Conservation (phyloP, 2,329 filamentous ascomycete genomes). For the Aspergillus sp. region DNA sequence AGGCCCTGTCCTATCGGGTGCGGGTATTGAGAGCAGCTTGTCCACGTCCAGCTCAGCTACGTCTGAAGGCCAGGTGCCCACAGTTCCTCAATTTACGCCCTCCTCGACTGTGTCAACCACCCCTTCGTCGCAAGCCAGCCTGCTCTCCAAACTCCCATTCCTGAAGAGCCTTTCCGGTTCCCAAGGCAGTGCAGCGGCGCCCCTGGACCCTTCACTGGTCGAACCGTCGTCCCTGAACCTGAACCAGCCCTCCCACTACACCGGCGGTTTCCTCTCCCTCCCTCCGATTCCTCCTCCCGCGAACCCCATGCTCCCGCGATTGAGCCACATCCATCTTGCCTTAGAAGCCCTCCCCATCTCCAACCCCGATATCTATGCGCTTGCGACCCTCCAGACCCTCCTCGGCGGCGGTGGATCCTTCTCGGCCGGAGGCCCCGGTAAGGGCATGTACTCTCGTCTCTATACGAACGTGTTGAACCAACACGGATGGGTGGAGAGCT, state of each 20-base stretch:
- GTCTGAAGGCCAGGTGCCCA: slow-evolving; percentile 32
- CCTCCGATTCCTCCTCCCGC: slow-evolving; percentile 74
- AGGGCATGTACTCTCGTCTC: slow-evolving; percentile 97
- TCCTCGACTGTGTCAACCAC: slow-evolving; percentile 37
- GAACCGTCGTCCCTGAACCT: slow-evolving; percentile 56
- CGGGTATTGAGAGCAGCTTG: slow-evolving; percentile 57
- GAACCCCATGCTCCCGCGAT: slow-evolving; percentile 73
- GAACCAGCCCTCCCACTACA: slow-evolving; percentile 72
- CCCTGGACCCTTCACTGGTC: slow-evolving; percentile 49
- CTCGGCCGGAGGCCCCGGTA: slow-evolving; percentile 91
- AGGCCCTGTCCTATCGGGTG: slow-evolving; percentile 52
- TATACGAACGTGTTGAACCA: slow-evolving; percentile 99
- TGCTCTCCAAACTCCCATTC: slow-evolving; percentile 83
- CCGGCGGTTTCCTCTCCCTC: slow-evolving; percentile 86
- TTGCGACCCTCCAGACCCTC: slow-evolving; percentile 91
- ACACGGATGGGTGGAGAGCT: slow-evolving; percentile 95
- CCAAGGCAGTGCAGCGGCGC: slow-evolving; percentile 56
- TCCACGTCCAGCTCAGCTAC: slow-evolving; percentile 28
- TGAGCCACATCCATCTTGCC: slow-evolving; percentile 91
- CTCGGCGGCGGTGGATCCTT: slow-evolving; percentile 96
- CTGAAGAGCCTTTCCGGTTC: slow-evolving; percentile 81
- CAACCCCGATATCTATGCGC: slow-evolving; percentile 90
- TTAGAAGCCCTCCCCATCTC: slow-evolving; percentile 93
- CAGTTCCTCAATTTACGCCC: slow-evolving; percentile 41
- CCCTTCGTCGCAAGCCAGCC: slow-evolving; percentile 53